Evolutionary conservation across 305 asterid genomes (phyloP).

Genomic region (Rubia peregrina): DNA sequence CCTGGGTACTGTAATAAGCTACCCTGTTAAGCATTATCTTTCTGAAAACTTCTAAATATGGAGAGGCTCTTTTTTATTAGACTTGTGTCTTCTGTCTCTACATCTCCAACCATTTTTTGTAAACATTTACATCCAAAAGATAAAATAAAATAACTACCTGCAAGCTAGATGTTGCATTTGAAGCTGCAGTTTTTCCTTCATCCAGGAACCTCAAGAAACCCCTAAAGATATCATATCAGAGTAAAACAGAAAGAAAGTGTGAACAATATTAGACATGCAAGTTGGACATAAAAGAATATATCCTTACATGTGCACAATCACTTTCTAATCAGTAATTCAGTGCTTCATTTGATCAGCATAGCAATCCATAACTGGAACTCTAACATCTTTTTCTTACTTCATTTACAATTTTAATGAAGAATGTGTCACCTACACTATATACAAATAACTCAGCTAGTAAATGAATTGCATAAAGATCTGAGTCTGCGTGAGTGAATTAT

Average conservation of each 20-base stretch:
- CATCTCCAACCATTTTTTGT: not conserved
- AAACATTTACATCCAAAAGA: constrained; percentile 5
- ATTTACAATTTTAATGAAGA: not conserved
- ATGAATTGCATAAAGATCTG: not conserved
- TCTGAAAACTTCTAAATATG: not conserved
- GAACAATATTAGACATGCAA: not conserved
- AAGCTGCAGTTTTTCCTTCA: constrained; percentile 48
- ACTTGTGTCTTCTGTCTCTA: not conserved
- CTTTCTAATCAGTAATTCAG: constrained; percentile 1
- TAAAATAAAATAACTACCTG: constrained; percentile 46
- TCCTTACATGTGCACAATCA: not conserved
- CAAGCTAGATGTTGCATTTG: constrained; percentile 67
- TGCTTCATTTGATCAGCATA: not conserved
- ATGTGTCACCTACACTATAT: not conserved
- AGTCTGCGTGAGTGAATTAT: not conserved
- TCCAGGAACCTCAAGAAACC: constrained; percentile 85
- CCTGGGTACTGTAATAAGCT: not conserved
- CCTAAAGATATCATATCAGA: constrained; percentile 39
- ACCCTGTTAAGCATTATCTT: not conserved
- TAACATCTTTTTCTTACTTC: not conserved
- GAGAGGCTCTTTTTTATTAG: not conserved
- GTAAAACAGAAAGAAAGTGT: not conserved
- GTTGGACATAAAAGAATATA: not conserved
- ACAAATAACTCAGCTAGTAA: not conserved
- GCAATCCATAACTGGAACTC: not conserved